phyloP scores from a whole-genome alignment of 2,329 filamentous ascomycete genomes.

The Monosporascus sp. region DNA sequence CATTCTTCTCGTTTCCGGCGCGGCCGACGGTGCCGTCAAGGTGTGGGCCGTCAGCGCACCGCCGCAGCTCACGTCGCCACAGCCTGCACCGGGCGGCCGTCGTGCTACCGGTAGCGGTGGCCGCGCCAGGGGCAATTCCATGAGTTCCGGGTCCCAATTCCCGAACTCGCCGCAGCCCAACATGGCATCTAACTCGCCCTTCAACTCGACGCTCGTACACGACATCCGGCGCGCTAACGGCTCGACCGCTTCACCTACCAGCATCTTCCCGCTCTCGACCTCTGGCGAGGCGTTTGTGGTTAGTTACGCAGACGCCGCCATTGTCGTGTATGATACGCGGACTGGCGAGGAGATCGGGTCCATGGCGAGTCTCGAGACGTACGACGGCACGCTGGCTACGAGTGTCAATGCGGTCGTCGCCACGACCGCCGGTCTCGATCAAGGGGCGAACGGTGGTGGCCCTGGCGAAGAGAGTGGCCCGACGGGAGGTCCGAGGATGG shows the following conservation, averaged over 20 bases:
- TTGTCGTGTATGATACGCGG: conserved; percentile 86
- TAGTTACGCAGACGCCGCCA: conserved; percentile 82
- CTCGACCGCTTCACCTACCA: conserved; percentile 71
- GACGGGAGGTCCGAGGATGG: conserved; percentile 62
- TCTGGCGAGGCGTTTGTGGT: conserved; percentile 88
- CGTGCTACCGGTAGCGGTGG: conserved; percentile 60
- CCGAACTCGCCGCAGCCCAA: conserved; percentile 86
- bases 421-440: conserved; percentile 76
- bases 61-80: conserved; percentile 76
- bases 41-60: conserved; percentile 93
- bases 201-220: conserved; percentile 83
- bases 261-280: conserved; percentile 81
- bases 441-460: conserved; percentile 47
- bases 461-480: conserved; percentile 73
- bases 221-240: conserved; percentile 68
- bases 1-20: conserved; percentile 84
- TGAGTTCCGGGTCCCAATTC: conserved; percentile 90
- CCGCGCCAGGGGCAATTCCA: conserved; percentile 81
- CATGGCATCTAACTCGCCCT: conserved; percentile 76
- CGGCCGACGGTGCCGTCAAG: conserved; percentile 84
- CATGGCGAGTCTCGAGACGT: conserved; percentile 93
- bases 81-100: conserved; percentile 56
- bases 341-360: conserved; percentile 85
- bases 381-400: conserved; percentile 71
- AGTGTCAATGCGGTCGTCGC: conserved; percentile 91